Evolutionary conservation across 306 rosid genomes (phyloP).

Genomic region (Morella rubra): DNA sequence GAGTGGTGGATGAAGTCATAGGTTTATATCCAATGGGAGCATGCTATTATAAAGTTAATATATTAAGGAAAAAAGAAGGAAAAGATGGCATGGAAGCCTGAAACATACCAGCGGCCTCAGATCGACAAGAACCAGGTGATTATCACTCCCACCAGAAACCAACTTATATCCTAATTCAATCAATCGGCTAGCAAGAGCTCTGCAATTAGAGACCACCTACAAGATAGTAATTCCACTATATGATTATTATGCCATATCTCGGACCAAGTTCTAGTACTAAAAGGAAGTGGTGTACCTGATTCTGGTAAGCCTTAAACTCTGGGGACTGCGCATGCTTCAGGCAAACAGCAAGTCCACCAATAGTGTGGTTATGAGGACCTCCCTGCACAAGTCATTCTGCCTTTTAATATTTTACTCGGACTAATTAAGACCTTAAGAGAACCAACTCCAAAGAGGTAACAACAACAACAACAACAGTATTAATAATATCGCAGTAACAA

Average conservation of each 20-base stretch:
- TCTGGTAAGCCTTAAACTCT: slow-evolving; percentile 80
- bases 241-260: slow-evolving; percentile 19
- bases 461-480: not conserved
- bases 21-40: too few relatives aligned
- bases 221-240: slow-evolving; percentile 14
- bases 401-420: not conserved
- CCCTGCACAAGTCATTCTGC: slow-evolving; percentile 56
- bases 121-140: slow-evolving; percentile 92
- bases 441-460: slow-evolving; percentile 17
- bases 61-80: not conserved
- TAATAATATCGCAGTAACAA: too few relatives aligned
- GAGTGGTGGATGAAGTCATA: not conserved
- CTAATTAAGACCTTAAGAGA: not conserved
- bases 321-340: slow-evolving; percentile 73
- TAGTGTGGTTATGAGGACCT: slow-evolving; percentile 98
- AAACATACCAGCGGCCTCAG: slow-evolving; percentile 83
- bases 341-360: slow-evolving; percentile 93
- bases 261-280: slow-evolving; percentile 6
- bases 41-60: not conserved
- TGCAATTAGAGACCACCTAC: slow-evolving; percentile 83
- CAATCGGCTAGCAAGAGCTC: slow-evolving; percentile 78
- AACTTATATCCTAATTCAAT: slow-evolving; percentile 66
- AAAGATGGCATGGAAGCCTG: not conserved
- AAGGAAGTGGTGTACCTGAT: slow-evolving; percentile 49
- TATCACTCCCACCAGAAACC: slow-evolving; percentile 96